Conservation (phyloP, 306 rosid genomes). For the Senna siamea region DNA sequence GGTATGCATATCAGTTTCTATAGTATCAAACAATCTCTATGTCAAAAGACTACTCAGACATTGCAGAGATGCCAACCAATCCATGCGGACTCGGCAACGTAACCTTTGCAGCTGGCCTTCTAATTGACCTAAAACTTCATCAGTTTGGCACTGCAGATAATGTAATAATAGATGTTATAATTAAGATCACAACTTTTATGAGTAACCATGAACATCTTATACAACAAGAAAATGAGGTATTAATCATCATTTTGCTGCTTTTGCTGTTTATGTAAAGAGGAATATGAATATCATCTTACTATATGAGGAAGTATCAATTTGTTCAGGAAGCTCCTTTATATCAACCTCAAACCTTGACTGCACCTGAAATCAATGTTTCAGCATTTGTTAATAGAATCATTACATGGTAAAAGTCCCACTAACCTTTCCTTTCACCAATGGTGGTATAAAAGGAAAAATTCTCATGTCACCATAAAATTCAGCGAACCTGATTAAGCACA, state of each 20-base stretch:
- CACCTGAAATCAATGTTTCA: constrained; percentile 59
- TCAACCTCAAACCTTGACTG: constrained; percentile 98
- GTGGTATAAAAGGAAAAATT: not conserved
- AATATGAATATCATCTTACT: constrained; percentile 58
- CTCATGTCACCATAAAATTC: not conserved
- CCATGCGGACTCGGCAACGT: constrained; percentile 5
- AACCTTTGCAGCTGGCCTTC: too few species aligned
- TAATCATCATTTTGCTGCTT: too few species aligned
- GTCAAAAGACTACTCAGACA: constrained; percentile 26
- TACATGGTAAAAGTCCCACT: too few species aligned
- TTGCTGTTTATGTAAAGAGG: too few species aligned
- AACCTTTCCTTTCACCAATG: constrained; percentile 2
- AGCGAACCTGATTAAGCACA: constrained; percentile 65
- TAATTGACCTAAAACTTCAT: constrained; percentile 35
- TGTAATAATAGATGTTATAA: constrained; percentile 2
- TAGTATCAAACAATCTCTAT: constrained; percentile 10
- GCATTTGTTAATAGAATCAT: constrained; percentile 50
- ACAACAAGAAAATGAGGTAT: too few species aligned
- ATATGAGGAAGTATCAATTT: constrained; percentile 91
- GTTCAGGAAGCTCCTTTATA: constrained; percentile 95
- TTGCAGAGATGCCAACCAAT: constrained; percentile 15
- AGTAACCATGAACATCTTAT: not conserved
- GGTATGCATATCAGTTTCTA: not conserved
- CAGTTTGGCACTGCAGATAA: constrained; percentile 55
- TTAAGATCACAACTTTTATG: not conserved